Evolutionary conservation across 2,329 filamentous ascomycete species (phyloP), one percentile per base, ranked within the genome.

Genomic region (Neospermospora avenae): DNA sequence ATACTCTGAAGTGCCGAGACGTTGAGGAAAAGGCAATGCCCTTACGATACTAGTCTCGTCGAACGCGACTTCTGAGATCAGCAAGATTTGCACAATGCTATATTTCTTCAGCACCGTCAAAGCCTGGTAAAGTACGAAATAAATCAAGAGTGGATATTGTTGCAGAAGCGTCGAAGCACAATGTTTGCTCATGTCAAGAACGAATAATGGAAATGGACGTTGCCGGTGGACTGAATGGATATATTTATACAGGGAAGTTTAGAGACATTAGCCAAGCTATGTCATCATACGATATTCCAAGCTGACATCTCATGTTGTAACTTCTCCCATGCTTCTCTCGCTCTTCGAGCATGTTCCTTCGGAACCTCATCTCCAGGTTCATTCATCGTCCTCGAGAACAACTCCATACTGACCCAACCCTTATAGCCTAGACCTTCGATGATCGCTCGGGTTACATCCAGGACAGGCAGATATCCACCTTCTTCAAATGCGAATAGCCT

Each of bases 401-500:
- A 65, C 73, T 88, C 84, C 69, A 84, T 78, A 63, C 78, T 82
- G 20, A 86, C 75, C 77, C 80, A 85, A 2, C 84, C 84, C 24
- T 77, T 73, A 66, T 80, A 87, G 0, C 82, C 82, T 18, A 85
- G 73, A 5, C 80, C 78, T 34, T 80, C 44, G 34, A 65, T 70
- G 55, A 87, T 78, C 0, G 80, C 77, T 55, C 75, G 71, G 1
- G 80, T 73, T 4, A 87, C 77, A 20, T 79, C 74, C 55, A 76
- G 70, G 1, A 84, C 76, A 0, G 85, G 84, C 14, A 88, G 67
- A 70, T 86, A 87, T 0, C 78, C 85, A 1, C 81, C 82, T 69
- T 80, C 74, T 72, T 88, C 76, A 64, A 87, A 84, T 63, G 87
- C 85, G 69, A 89, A 91, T 3, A 89, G 72, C 20, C 89, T 77